These are phyloP conservation scores for Ilex asprella DNA, from an alignment of 257 asterid species.

Conservation along the genomic window DNA sequence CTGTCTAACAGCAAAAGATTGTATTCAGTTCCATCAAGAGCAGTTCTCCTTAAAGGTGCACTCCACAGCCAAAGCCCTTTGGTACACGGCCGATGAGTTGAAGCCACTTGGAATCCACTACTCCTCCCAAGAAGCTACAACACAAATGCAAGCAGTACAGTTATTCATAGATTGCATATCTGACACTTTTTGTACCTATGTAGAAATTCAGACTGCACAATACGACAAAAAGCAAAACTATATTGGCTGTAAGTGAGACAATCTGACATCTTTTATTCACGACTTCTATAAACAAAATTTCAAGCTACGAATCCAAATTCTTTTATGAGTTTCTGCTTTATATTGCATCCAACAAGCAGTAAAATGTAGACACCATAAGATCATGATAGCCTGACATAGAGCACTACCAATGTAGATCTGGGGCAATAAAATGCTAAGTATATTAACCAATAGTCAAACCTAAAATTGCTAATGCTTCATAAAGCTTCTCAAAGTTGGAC, in stretches of 20 bases:
- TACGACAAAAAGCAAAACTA: not conserved
- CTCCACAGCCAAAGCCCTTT: slow-evolving; percentile 99
- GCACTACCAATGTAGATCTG: too few species aligned
- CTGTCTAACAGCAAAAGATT: slow-evolving; percentile 84
- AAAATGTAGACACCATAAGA: too few species aligned
- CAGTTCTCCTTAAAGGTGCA: slow-evolving; percentile 76
- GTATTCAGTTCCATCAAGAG: slow-evolving; percentile 96
- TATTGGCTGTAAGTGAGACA: not conserved
- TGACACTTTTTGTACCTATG: not conserved
- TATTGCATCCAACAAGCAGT: too few species aligned
- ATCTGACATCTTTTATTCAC: not conserved
- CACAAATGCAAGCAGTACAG: slow-evolving; percentile 10
- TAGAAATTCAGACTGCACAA: not conserved
- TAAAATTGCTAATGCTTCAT: too few species aligned
- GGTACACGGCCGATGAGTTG: slow-evolving; percentile 97
- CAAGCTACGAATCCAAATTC: not conserved
- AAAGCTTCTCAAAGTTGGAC: too few species aligned
- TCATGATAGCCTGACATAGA: too few species aligned
- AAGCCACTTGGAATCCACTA: slow-evolving; percentile 96
- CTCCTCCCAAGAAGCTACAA: slow-evolving; percentile 97
- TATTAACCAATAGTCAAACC: too few species aligned
- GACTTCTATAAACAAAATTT: not conserved
- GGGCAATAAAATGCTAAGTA: too few species aligned
- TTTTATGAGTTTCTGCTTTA: not conserved
- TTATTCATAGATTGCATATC: not conserved